Conservation (phyloP, 179 eudicot species). For the Pouteria campechiana region DNA sequence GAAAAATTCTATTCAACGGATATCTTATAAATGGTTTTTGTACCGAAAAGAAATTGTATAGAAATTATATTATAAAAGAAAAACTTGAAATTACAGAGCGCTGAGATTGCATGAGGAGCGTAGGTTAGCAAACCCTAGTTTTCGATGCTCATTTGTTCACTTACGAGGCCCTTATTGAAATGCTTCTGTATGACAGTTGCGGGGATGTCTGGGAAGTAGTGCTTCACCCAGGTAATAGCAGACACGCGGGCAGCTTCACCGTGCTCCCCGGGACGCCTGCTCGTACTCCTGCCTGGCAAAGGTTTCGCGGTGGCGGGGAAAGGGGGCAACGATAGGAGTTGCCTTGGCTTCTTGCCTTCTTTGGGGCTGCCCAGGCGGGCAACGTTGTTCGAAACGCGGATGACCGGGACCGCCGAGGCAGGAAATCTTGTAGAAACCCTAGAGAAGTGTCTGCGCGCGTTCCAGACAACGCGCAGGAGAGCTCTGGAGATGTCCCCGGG, state of each 20-base stretch:
- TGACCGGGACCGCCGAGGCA: slow-evolving; percentile 20
- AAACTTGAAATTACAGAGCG: no score
- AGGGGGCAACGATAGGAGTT: slow-evolving; percentile 66
- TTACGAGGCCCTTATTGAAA: slow-evolving; percentile 76
- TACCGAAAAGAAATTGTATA: no score
- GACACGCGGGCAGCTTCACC: slow-evolving; percentile 30
- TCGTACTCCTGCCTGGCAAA: slow-evolving; percentile 48
- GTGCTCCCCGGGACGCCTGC: slow-evolving; percentile 14
- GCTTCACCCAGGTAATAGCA: slow-evolving; percentile 88
- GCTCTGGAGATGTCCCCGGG: no score
- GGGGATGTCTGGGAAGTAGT: slow-evolving; percentile 53
- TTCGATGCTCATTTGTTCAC: no score
- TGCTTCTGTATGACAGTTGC: slow-evolving; percentile 50
- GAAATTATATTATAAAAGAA: no score
- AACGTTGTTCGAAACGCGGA: slow-evolving; percentile 55
- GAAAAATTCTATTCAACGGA: no score
- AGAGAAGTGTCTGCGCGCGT: slow-evolving; percentile 39
- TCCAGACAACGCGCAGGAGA: no score
- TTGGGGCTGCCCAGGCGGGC: slow-evolving; percentile 64
- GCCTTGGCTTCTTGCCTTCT: slow-evolving; percentile 63
- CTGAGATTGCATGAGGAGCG: no score
- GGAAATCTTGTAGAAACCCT: slow-evolving; percentile 44
- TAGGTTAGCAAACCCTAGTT: no score
- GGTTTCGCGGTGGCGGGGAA: slow-evolving; percentile 69
- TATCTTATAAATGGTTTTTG: no score